Evolutionary conservation across 164 flowering plant species (phyloP).

Genomic region (Liriodendron chinense): DNA sequence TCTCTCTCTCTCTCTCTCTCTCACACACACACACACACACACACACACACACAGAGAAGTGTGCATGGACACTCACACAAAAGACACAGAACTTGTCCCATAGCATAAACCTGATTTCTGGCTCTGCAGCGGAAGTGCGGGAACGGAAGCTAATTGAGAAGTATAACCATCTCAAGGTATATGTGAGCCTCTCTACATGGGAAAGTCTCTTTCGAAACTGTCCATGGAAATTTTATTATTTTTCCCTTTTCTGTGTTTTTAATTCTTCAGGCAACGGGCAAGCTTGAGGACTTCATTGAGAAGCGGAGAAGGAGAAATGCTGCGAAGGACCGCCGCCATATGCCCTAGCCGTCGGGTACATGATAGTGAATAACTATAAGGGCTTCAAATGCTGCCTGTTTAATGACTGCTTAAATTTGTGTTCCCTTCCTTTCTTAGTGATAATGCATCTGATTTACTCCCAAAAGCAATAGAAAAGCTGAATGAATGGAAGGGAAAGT

Average conservation of each 20-base stretch:
- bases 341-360: constrained; percentile 73
- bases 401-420: neutral
- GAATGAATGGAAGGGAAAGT: no score
- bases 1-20: constrained; percentile 17
- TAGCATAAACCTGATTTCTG: constrained; percentile 8
- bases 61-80: neutral
- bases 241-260: neutral
- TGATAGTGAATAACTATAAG: constrained; percentile 20
- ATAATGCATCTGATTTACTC: neutral
- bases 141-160: constrained; percentile 58
- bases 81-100: neutral
- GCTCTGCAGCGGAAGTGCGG: constrained; percentile 73
- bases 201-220: neutral
- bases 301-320: constrained; percentile 81
- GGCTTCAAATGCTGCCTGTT: neutral
- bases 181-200: neutral
- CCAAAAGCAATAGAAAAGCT: neutral
- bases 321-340: constrained; percentile 70
- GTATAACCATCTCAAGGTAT: constrained; percentile 74
- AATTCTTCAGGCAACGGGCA: constrained; percentile 59
- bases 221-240: neutral
- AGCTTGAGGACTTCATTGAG: constrained; percentile 77
- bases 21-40: neutral
- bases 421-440: neutral
- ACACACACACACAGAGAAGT: neutral